Evolutionary conservation across 768 basidiomycete genomes (phyloP).

Genomic region (Mycena sanguinolenta): DNA sequence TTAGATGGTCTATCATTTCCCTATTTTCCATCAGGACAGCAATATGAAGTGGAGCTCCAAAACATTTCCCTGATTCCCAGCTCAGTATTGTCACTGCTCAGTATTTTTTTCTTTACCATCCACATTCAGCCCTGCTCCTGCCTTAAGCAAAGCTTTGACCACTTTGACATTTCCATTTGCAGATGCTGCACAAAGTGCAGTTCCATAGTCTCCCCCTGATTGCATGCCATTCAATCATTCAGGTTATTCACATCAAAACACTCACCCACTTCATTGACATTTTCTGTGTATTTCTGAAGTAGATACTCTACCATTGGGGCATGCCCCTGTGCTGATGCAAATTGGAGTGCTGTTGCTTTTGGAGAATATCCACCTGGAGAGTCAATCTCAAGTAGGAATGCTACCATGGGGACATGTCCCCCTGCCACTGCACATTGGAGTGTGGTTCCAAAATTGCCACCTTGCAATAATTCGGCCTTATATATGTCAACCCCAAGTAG

Average conservation of each 20-base stretch:
- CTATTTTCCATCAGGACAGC: neutral
- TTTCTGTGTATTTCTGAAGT: neutral
- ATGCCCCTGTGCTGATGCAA: neutral
- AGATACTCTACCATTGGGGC: neutral
- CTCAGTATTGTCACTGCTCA: neutral
- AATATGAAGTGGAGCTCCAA: neutral
- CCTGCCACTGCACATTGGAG: too few species aligned
- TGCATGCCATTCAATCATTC: neutral
- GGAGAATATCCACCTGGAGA: neutral
- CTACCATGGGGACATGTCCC: too few species aligned
- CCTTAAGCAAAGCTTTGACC: neutral
- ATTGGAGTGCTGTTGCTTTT: neutral
- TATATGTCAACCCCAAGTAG: too few species aligned
- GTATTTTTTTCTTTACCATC: neutral
- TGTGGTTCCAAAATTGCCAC: too few species aligned
- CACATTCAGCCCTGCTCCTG: neutral
- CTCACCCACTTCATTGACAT: neutral
- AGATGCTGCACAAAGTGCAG: neutral
- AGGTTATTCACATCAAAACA: neutral
- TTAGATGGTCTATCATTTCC: neutral
- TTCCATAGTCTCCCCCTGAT: neutral
- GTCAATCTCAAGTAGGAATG: too few species aligned
- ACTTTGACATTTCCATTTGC: neutral
- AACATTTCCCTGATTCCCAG: neutral
- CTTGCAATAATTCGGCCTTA: too few species aligned